Evolutionary conservation across 352 stramenopile species (phyloP).

Genomic region (Phytophthora niederhauseri): DNA sequence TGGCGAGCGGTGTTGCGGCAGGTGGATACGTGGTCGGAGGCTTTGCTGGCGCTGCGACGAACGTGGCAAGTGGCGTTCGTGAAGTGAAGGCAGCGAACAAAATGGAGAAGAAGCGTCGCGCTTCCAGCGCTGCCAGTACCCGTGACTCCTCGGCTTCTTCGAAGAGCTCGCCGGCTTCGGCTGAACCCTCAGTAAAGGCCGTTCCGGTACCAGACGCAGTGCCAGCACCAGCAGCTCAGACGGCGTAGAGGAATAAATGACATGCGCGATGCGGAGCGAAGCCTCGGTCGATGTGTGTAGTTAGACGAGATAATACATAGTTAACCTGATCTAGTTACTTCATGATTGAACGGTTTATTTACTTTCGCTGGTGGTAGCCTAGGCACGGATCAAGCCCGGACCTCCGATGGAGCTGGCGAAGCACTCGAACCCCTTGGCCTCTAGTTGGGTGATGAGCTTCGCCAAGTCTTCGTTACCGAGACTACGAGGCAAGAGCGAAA

Average conservation of each 20-base stretch:
- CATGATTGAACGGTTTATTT: constrained; percentile 4
- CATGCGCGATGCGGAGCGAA: constrained; percentile 11
- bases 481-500: constrained; percentile 73
- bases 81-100: constrained; percentile 86
- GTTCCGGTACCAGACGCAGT: constrained; percentile 22
- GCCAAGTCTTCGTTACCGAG: constrained; percentile 47
- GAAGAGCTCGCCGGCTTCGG: constrained; percentile 31
- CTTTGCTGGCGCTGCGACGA: constrained; percentile 80
- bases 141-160: constrained; percentile 33
- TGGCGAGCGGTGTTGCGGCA: constrained; percentile 79
- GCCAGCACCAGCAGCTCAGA: constrained; percentile 31
- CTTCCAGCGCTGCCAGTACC: constrained; percentile 43
- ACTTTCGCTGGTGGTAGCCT: neutral
- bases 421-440: constrained; percentile 56
- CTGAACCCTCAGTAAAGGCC: constrained; percentile 28
- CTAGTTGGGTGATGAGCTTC: constrained; percentile 54
- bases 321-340: constrained; percentile 34
- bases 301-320: constrained; percentile 40
- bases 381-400: constrained; percentile 43
- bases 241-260: constrained; percentile 29
- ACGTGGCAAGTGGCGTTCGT: constrained; percentile 80
- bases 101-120: constrained; percentile 61
- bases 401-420: constrained; percentile 67
- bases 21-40: constrained; percentile 83
- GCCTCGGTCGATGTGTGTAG: constrained; percentile 22